phyloP scores from a whole-genome alignment of 1,284 basidiomycete genomes.

The Cryptococcus maquisensis region DNA sequence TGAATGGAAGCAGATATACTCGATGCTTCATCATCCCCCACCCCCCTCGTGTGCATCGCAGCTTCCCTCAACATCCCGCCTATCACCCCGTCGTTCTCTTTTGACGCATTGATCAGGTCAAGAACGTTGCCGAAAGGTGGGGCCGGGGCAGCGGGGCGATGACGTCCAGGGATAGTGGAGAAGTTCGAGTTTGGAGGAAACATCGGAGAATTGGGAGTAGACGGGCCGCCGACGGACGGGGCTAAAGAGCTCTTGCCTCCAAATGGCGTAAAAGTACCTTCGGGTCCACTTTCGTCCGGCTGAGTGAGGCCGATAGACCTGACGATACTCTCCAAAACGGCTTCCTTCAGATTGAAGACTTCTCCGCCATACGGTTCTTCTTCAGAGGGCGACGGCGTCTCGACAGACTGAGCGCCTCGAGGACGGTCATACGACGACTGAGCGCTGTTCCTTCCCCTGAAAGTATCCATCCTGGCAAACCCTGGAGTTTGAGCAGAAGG shows the following conservation, averaged over 20 bases:
- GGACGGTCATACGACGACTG: constrained; percentile 12
- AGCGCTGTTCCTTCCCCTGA: constrained; percentile 24
- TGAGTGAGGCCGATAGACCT: constrained; percentile 96
- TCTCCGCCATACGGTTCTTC: constrained; percentile 42
- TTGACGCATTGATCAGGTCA: constrained; percentile 56
- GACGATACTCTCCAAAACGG: constrained; percentile 95
- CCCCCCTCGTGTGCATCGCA: constrained; percentile 68
- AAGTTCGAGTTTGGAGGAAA: constrained; percentile 39
- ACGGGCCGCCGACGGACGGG: constrained; percentile 34
- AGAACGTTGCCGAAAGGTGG: constrained; percentile 77
- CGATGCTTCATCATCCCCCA: constrained; percentile 54
- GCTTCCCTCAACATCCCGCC: constrained; percentile 50
- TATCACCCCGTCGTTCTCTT: constrained; percentile 55
- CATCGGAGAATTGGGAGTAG: constrained; percentile 44
- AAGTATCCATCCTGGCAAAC: constrained; percentile 43
- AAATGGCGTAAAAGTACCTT: constrained; percentile 6
- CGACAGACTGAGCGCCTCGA: constrained; percentile 19
- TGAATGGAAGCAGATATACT: constrained; percentile 55
- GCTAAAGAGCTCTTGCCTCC: constrained; percentile 23
- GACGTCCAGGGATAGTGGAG: constrained; percentile 54
- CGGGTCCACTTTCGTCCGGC: constrained; percentile 52
- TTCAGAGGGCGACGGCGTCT: constrained; percentile 8
- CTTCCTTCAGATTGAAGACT: constrained; percentile 84
- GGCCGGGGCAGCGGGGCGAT: constrained; percentile 29
- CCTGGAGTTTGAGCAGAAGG: constrained; percentile 40